Evolutionary conservation across 768 basidiomycete genomes (phyloP).

Genomic region (Sarcomyxa edulis): DNA sequence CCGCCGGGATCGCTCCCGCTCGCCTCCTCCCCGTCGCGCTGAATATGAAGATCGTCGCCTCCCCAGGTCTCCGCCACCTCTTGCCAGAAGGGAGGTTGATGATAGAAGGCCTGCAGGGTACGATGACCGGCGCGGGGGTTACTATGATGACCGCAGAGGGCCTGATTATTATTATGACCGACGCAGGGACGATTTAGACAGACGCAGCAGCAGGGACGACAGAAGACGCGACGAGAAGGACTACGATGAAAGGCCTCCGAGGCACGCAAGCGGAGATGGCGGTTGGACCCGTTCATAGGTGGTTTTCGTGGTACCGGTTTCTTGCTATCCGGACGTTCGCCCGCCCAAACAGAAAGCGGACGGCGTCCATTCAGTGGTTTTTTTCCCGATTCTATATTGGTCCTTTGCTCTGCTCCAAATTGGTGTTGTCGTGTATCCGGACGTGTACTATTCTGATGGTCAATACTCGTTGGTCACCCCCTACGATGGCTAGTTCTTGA

Average conservation of each 20-base stretch:
- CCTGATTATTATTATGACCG: constrained; percentile 87
- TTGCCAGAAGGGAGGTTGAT: constrained; percentile 76
- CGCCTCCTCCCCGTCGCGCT: constrained; percentile 62
- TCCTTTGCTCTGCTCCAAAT: constrained; percentile 35
- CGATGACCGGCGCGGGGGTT: constrained; percentile 84
- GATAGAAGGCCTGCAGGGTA: constrained; percentile 89
- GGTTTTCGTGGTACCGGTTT: constrained; percentile 27
- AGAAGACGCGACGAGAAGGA: constrained; percentile 82
- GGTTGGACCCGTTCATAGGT: constrained; percentile 72
- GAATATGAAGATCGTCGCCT: constrained; percentile 70
- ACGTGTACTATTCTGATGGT: constrained; percentile 46
- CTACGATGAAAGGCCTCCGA: constrained; percentile 68
- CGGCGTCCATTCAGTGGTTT: constrained; percentile 31
- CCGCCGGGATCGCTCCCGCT: constrained; percentile 81
- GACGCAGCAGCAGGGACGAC: constrained; percentile 70
- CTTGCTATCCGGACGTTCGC: constrained; percentile 21
- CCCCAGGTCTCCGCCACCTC: constrained; percentile 77
- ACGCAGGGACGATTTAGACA: constrained; percentile 72
- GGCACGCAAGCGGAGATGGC: constrained; percentile 74
- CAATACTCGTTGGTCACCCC: constrained; percentile 36
- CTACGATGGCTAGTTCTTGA: not conserved
- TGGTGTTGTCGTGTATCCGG: constrained; percentile 52
- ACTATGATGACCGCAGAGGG: constrained; percentile 77
- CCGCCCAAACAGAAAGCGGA: constrained; percentile 30
- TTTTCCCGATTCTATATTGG: constrained; percentile 48